Conservation (phyloP, 2,329 filamentous ascomycete genomes). For the Aspergillus uvarum region DNA sequence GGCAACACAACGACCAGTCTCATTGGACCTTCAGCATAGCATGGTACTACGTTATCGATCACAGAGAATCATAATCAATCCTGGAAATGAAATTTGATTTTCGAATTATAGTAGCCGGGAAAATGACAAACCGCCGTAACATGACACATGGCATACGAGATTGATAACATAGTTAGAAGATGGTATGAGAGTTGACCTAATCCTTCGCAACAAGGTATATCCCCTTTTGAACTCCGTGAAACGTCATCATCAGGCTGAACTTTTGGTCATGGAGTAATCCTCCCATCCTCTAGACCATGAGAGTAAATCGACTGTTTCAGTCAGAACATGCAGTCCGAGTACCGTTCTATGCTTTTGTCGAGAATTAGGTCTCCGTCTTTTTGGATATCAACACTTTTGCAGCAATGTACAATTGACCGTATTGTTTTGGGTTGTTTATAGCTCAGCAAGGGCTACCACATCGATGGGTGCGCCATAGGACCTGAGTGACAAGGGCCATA, state of each 20-base stretch:
- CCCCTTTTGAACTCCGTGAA: constrained; percentile 14
- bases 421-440: neutral
- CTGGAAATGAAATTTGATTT: neutral
- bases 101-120: neutral
- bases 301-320: neutral
- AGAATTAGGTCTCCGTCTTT: neutral
- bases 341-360: neutral
- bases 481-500: neutral
- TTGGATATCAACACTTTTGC: neutral
- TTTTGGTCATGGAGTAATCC: constrained; percentile 15
- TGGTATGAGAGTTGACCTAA: neutral
- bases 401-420: neutral
- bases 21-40: neutral
- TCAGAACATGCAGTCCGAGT: neutral
- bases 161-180: neutral
- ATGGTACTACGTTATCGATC: too few species aligned
- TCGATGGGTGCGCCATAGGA: neutral
- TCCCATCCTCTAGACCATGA: constrained; percentile 9
- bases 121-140: neutral
- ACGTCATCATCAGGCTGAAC: constrained; percentile 18
- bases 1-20: neutral
- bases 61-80: neutral
- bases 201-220: constrained; percentile 17
- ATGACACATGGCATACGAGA: neutral
- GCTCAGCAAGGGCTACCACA: neutral